Evolutionary conservation across 164 flowering plant genomes (phyloP).

Genomic region (Vitis riparia): DNA sequence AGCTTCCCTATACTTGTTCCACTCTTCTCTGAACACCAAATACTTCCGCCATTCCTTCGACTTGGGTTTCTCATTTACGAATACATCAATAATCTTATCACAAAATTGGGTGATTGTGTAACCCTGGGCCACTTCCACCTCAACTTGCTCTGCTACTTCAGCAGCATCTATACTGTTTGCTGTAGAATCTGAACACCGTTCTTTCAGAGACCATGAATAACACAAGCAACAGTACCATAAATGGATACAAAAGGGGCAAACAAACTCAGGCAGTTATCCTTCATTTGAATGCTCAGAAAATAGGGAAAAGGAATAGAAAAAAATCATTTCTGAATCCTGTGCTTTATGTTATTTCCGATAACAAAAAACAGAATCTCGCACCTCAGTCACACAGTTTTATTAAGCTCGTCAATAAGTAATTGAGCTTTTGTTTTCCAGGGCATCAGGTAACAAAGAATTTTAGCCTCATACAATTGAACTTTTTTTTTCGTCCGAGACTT

Average conservation of each 20-base stretch:
- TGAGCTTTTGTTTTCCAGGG: no score
- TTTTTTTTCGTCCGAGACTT: no score
- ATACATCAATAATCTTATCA: slow-evolving; percentile 82
- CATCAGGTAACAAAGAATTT: no score
- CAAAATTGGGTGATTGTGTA: slow-evolving; percentile 79
- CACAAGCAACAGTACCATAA: background rate
- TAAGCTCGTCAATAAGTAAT: no score
- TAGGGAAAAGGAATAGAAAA: no score
- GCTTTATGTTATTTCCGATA: no score
- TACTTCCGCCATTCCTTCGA: slow-evolving; percentile 82
- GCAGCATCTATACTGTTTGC: slow-evolving; percentile 35
- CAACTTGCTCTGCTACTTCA: slow-evolving; percentile 45
- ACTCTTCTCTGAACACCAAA: slow-evolving; percentile 82
- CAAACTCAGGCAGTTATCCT: background rate
- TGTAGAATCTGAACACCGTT: slow-evolving; percentile 30
- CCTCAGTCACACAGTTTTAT: no score
- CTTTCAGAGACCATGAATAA: background rate
- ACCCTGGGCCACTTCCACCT: slow-evolving; percentile 73
- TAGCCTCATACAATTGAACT: no score
- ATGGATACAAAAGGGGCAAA: background rate
- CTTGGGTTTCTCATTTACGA: slow-evolving; percentile 77
- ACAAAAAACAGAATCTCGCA: no score
- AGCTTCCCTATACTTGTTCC: slow-evolving; percentile 73
- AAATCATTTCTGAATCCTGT: no score
- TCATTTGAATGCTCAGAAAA: no score